Evolutionary conservation across 805 yeast species (phyloP).

Genomic region (Ogataea pilisensis): DNA sequence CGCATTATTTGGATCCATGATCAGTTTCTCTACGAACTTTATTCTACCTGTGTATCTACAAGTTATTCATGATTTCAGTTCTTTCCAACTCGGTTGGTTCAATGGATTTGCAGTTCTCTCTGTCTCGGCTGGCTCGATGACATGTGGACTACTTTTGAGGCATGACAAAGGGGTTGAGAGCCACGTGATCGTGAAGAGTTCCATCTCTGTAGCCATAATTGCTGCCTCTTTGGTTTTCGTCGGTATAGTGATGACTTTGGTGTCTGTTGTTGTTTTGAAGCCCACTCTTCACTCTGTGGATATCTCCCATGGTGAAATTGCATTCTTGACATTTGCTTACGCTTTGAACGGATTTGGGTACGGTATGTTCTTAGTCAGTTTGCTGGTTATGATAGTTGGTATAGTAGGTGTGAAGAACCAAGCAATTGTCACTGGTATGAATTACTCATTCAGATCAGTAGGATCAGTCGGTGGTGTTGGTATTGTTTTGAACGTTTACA

Average conservation of each 20-base stretch:
- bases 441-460: constrained; percentile 45
- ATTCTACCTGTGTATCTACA: constrained; percentile 40
- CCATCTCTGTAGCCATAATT: constrained; percentile 21
- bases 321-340: constrained; percentile 27
- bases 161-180: constrained; percentile 16
- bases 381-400: constrained; percentile 39
- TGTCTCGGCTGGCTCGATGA: constrained; percentile 36
- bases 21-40: constrained; percentile 34
- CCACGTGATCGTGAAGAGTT: constrained; percentile 15
- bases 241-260: constrained; percentile 20
- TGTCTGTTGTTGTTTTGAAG: constrained; percentile 15
- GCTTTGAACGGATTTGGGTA: constrained; percentile 34
- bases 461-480: constrained; percentile 47
- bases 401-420: constrained; percentile 41
- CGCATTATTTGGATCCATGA: constrained; percentile 35
- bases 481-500: constrained; percentile 35
- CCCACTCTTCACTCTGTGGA: constrained; percentile 20
- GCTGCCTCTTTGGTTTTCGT: constrained; percentile 19
- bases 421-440: constrained; percentile 46
- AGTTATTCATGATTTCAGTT: constrained; percentile 36
- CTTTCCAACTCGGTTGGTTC: constrained; percentile 36
- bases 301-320: constrained; percentile 13
- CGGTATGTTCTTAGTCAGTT: constrained; percentile 39
- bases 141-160: constrained; percentile 33
- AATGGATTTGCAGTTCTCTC: constrained; percentile 39